These are phyloP conservation scores for Candida boidinii DNA, from an alignment of 805 yeast species.

Conservation along the genomic window DNA sequence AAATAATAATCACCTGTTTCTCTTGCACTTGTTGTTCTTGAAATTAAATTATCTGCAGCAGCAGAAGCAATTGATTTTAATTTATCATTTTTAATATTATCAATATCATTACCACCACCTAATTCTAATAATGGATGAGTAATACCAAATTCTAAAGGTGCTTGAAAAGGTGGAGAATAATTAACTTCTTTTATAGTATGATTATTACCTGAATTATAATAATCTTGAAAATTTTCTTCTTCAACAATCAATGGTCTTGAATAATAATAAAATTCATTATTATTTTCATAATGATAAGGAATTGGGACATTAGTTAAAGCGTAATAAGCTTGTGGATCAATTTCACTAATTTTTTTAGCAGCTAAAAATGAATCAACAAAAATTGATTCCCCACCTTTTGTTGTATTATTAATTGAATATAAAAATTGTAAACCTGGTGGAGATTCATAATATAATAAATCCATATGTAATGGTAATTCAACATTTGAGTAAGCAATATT, in stretches of 20 bases:
- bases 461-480: conserved; percentile 70
- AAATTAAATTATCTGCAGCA: too few relatives aligned
- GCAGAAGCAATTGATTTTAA: too few relatives aligned
- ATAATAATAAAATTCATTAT: conserved; percentile 52
- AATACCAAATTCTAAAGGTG: conserved; percentile 59
- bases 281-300: conserved; percentile 60
- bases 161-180: conserved; percentile 81
- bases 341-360: conserved; percentile 42
- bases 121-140: conserved; percentile 23
- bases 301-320: conserved; percentile 58
- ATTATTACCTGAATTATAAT: conserved; percentile 10
- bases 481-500: conserved; percentile 64
- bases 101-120: too few relatives aligned
- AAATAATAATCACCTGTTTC: conserved; percentile 31
- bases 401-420: conserved; percentile 48
- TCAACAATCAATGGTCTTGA: conserved; percentile 58
- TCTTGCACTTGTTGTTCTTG: conserved; percentile 17
- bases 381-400: conserved; percentile 58
- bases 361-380: conserved; percentile 68
- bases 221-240: conserved; percentile 26
- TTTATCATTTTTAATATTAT: too few relatives aligned
- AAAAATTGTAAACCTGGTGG: conserved; percentile 74
- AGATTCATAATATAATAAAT: conserved; percentile 65
- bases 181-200: conserved; percentile 47
- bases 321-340: conserved; percentile 53